These are phyloP conservation scores for Claviceps sp. DNA, from an alignment of 2,329 filamentous ascomycete species.

Conservation along the genomic window DNA sequence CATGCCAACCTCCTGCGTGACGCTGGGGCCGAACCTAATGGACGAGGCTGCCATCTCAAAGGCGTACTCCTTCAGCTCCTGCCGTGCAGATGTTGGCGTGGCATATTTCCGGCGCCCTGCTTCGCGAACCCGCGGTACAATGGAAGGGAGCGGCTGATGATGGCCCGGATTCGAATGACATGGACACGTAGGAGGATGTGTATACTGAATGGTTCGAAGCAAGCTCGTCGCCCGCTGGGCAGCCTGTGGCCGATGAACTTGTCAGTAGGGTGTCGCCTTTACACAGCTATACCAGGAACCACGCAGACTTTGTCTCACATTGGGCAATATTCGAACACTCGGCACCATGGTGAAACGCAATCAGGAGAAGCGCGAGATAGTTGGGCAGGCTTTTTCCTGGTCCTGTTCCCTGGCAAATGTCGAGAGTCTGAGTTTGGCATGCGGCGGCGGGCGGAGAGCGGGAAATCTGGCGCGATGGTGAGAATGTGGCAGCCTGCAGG, in stretches of 20 bases:
- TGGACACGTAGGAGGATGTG: slow-evolving; percentile 76
- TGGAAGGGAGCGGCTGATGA: slow-evolving; percentile 49
- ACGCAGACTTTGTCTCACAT: slow-evolving; percentile 13
- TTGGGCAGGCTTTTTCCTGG: not conserved
- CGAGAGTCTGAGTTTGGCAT: not conserved
- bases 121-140: slow-evolving; percentile 33
- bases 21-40: slow-evolving; percentile 86
- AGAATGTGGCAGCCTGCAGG: not conserved
- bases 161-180: slow-evolving; percentile 84
- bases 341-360: slow-evolving; percentile 13
- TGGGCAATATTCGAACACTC: slow-evolving; percentile 20
- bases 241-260: slow-evolving; percentile 26
- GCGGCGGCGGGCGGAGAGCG: not conserved
- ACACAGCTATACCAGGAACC: not conserved
- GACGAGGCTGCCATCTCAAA: slow-evolving; percentile 97
- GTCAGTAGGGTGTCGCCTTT: not conserved
- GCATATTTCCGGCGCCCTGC: slow-evolving; percentile 42
- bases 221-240: slow-evolving; percentile 55
- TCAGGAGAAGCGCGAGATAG: not conserved
- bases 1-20: slow-evolving; percentile 95
- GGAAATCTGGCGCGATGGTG: not conserved
- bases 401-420: not conserved
- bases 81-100: slow-evolving; percentile 49
- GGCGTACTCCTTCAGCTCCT: slow-evolving; percentile 77
- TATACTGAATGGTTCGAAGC: slow-evolving; percentile 81